Evolutionary conservation across 1,284 basidiomycete species (phyloP).

Genomic region (Tremellales sp.): DNA sequence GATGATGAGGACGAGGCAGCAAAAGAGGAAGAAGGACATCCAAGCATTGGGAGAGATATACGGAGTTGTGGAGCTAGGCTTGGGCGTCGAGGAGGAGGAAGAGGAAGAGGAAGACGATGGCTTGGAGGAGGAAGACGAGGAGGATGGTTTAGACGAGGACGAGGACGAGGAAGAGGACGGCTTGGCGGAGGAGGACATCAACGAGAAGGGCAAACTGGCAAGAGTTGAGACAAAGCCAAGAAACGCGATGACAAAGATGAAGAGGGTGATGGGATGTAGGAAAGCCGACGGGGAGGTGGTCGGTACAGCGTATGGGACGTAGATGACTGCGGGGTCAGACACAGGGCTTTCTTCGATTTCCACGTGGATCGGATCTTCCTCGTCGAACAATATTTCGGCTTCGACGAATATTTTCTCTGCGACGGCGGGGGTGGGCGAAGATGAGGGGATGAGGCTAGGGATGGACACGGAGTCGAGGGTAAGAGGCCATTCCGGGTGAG

Average conservation of each 20-base stretch:
- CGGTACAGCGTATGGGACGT: no score
- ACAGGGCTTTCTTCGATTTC: no score
- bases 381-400: no score
- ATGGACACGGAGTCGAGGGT: no score
- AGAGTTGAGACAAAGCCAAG: constrained; percentile 20
- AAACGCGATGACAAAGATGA: constrained; percentile 16
- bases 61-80: constrained; percentile 19
- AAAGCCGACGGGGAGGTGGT: constrained; percentile 8
- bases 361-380: no score
- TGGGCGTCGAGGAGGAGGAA: constrained; percentile 9
- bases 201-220: constrained; percentile 17
- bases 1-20: constrained; percentile 38
- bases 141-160: constrained; percentile 3
- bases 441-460: no score
- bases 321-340: no score
- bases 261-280: constrained; percentile 13
- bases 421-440: no score
- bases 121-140: constrained; percentile 6
- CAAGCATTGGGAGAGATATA: constrained; percentile 35
- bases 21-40: constrained; percentile 42
- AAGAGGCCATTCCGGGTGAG: no score
- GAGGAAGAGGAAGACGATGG: constrained; percentile 8
- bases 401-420: no score
- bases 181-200: constrained; percentile 7
- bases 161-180: neutral